Conservation (phyloP, 2,329 filamentous ascomycete species). For the Penicillium sp. region DNA sequence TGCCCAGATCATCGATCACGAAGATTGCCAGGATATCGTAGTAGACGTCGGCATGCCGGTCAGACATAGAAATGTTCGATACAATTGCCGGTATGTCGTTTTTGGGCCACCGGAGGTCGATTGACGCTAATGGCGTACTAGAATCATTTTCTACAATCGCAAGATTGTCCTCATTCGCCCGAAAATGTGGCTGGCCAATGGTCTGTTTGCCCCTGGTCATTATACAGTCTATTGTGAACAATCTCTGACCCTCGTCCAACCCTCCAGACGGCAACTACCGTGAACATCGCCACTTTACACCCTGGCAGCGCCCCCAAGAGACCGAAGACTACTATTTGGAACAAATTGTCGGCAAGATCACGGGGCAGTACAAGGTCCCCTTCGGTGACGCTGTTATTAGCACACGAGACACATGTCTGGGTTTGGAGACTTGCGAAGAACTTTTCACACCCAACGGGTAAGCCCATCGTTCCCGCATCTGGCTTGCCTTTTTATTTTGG, state of each 20-base stretch:
- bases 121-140: constrained; percentile 1
- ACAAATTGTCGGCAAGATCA: constrained; percentile 52
- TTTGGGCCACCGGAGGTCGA: neutral
- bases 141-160: constrained; percentile 57
- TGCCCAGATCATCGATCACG: constrained; percentile 54
- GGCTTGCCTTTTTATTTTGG: too few species aligned
- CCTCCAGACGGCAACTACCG: constrained; percentile 55
- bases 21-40: constrained; percentile 59
- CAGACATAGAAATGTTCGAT: constrained; percentile 55
- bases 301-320: constrained; percentile 53
- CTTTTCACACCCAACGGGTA: constrained; percentile 53
- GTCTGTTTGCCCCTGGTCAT: constrained; percentile 11
- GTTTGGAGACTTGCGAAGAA: constrained; percentile 63
- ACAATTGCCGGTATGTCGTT: constrained; percentile 52
- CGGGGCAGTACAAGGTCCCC: constrained; percentile 51
- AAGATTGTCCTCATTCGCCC: constrained; percentile 67
- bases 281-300: constrained; percentile 58
- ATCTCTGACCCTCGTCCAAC: neutral
- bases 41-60: constrained; percentile 60
- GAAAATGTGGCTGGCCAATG: constrained; percentile 65
- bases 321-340: constrained; percentile 62
- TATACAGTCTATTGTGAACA: neutral
- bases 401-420: constrained; percentile 57
- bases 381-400: constrained; percentile 64
- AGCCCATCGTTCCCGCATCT: neutral